Evolutionary conservation across 2,329 filamentous ascomycete species (phyloP), one percentile per base, ranked within the genome.

Genomic region (Monosporascus sp.): DNA sequence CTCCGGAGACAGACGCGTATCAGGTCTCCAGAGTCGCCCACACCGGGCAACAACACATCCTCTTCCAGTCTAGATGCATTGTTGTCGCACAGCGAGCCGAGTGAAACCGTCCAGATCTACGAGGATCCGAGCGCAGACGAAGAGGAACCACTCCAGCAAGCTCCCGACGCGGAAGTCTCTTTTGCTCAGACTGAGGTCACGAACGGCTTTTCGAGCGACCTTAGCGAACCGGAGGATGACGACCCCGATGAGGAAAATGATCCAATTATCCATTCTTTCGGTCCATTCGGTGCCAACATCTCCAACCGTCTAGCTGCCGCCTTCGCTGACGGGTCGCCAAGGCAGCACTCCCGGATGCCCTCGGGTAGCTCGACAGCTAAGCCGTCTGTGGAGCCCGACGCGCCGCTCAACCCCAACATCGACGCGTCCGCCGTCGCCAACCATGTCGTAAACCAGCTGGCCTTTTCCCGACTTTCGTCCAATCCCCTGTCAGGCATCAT

Each of bases 171-270:
- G 8, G 63, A 65, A 4, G 65, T 66, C 31, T 70, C 70, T 17
- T 82, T 77, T 67, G 79, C 81, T 59, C 68, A 73, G 57, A 79
- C 78, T 9, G 77, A 81, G 18, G 63, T 70, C 24, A 73, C 73
- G n/a, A 73, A 74, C 51, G 80, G 76, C 63, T 82, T 81, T 66
- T 79, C 76, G 7, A 84, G 80, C 64, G 82, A 84, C 49, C 70
- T 80, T 25, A 81, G 78, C 57, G 78, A 81, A 31, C 71, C 71
- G 5, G 84, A 87, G 18, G 84, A 91, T 18, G 86, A 89, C 49
- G 84, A 96, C 57, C 86, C 89, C 1, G 88, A 93, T 62, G 92
- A 97, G 74, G 93, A 97, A 71, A 97, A 97, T 58, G 94, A 97
- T 61, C 92, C 92, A 3, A 85, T 96, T 51, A 78, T 97, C 18